Evolutionary conservation across 208 protist genomes (phyloP).

Genomic region (Acanthamoeba lenticulata): DNA sequence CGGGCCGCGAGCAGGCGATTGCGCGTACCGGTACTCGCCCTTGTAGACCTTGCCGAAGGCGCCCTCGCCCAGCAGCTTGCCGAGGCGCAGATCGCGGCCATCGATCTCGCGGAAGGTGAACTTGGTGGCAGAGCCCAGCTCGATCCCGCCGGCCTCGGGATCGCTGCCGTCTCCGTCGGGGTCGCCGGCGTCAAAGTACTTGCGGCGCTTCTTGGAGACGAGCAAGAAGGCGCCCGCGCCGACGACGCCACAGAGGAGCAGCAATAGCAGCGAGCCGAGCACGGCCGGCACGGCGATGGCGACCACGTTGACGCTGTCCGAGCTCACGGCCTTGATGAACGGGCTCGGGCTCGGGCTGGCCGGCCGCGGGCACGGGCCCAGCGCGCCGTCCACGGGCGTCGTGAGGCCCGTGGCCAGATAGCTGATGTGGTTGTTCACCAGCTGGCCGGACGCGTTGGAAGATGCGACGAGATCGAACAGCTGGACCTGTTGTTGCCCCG

Average conservation of each 20-base stretch:
- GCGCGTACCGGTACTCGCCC: not conserved
- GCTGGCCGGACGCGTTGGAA: not conserved
- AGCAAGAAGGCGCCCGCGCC: not conserved
- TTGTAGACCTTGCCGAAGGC: constrained; percentile 64
- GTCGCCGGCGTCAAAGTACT: not conserved
- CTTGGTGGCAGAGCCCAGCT: not conserved
- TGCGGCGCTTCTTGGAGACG: not conserved
- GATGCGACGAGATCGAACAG: not conserved
- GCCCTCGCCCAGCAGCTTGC: constrained; percentile 11
- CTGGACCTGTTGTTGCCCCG: not conserved
- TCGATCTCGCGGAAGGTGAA: constrained; percentile 47
- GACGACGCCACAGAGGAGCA: not conserved
- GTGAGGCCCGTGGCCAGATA: not conserved
- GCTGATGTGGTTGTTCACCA: not conserved
- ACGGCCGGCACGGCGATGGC: not conserved
- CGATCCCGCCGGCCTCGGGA: not conserved
- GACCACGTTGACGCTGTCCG: not conserved
- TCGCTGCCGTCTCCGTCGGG: not conserved
- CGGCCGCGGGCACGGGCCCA: not conserved
- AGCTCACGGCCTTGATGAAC: not conserved
- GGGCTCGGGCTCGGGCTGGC: not conserved
- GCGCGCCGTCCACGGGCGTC: not conserved
- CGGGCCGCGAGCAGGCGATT: not conserved
- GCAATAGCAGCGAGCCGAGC: not conserved
- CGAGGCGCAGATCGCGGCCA: not conserved